Base-by-base conservation (phyloP, 2,329 filamentous ascomycete species). In the Botrytis fabae region DNA sequence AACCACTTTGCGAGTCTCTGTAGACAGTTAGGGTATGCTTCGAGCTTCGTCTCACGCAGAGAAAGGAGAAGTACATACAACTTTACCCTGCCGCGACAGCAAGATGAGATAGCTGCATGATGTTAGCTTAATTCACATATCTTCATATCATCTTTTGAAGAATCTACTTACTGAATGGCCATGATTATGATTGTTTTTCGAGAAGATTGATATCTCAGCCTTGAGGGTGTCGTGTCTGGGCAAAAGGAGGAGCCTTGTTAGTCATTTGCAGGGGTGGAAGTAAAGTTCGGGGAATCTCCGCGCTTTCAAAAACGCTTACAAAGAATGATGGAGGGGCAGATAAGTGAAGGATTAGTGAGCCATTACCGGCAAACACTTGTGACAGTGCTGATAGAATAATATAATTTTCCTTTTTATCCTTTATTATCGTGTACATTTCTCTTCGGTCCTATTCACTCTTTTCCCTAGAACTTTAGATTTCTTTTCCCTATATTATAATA, bases 1-100 rank as follows among this genome's bases (percentile, higher is more conserved):
- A 99, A 99, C 96, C 96, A 99, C 86, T 99, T 99, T 78, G 96
- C 96, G 73, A 99, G 91, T 82, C 96, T 95, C 96, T 99, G 85
- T 73, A 76, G 74, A 77, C 65, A 77, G 77, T 75, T 78, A 72
- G 78, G 74, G 69, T 72, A 72, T 48, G 62, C n/a, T 57, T 72
- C 73, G 46, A 74, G 66, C n/a, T 57, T 14, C n/a, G 10, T 38
- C 46, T 74, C 73, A 74, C 8, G 25, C 38, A 54, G 59, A 72
- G 72, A 76, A 76, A 76, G 79, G 75, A 63, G 28, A 44, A 48
- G 70, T 77, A 88, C 94, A 80, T 88, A 99, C 95, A 85, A 99
- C 96, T 92, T 99, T 99, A 86, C 96, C 96, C 88, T 99, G 96
- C 81, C 96, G 91, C 77, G 95, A 98, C 79, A 99, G 91, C 83